A percentile compares a stretch with the other conserved stretches of the same genome.
Evolutionary conservation across 176 grass and related monocot species (phyloP).

Genomic region (Aegilops speltoides): DNA sequence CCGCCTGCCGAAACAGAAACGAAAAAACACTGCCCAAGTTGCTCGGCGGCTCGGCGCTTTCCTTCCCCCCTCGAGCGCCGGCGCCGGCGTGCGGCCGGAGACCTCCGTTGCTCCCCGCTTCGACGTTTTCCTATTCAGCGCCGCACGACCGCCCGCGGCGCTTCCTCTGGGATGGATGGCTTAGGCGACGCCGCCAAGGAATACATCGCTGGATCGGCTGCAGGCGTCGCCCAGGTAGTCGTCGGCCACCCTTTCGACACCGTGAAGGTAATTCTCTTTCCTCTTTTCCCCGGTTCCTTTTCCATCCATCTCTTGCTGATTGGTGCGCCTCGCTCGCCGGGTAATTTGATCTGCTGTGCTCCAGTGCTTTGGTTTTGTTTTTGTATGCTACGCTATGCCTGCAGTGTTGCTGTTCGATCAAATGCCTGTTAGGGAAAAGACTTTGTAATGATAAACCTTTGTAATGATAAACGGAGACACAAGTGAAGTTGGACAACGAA

Average conservation of each 20-base stretch:
- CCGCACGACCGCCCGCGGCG: neutral
- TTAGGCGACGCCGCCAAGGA: conserved; percentile 51
- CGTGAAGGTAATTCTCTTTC: conserved; percentile 49
- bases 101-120: neutral
- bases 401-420: neutral
- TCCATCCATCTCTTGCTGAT: neutral
- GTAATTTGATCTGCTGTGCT: neutral
- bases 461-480: neutral
- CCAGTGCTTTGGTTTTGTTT: neutral
- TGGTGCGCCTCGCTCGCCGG: neutral
- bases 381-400: neutral
- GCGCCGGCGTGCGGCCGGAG: neutral
- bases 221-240: conserved; percentile 61
- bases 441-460: neutral
- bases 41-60: neutral
- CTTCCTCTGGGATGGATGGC: conserved; percentile 28
- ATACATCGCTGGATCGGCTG: conserved; percentile 54
- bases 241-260: conserved; percentile 83
- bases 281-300: neutral
- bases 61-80: conserved; percentile 1
- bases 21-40: neutral
- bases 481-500: neutral
- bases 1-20: neutral
- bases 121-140: neutral
- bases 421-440: neutral